These are phyloP conservation scores for Candida palmyrensis DNA, from an alignment of 805 yeast genomes.

Conservation along the genomic window DNA sequence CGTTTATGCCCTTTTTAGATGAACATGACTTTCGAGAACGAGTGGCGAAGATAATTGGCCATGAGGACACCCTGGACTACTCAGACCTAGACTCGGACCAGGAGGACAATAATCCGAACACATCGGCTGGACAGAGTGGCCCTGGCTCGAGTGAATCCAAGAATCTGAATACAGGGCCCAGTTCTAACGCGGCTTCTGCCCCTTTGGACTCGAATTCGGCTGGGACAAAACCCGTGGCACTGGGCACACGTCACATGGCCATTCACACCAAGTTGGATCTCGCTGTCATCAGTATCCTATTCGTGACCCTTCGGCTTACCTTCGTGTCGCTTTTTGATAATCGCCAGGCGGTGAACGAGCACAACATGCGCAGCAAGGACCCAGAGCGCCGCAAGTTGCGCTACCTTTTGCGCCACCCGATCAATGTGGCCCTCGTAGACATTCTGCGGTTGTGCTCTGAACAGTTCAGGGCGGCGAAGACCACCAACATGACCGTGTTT, in stretches of 20 bases:
- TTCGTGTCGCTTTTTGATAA: slow-evolving; percentile 23
- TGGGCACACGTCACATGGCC: slow-evolving; percentile 11
- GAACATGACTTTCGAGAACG: slow-evolving; percentile 17
- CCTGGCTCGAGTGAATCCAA: too few species aligned
- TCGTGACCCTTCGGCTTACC: slow-evolving; percentile 21
- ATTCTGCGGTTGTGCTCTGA: slow-evolving; percentile 22
- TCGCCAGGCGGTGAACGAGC: slow-evolving; percentile 16
- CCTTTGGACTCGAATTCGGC: too few species aligned
- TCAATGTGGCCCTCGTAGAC: slow-evolving; percentile 15
- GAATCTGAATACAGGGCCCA: too few species aligned
- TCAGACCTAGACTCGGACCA: too few species aligned
- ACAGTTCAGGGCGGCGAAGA: slow-evolving; percentile 15
- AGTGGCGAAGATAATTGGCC: slow-evolving; percentile 16
- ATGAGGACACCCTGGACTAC: slow-evolving; percentile 15
- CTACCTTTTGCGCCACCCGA: slow-evolving; percentile 15
- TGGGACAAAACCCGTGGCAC: slow-evolving; percentile 15
- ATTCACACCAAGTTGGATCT: slow-evolving; percentile 18
- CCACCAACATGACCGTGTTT: slow-evolving; percentile 44
- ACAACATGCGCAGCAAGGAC: slow-evolving; percentile 11
- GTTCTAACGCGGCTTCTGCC: too few species aligned
- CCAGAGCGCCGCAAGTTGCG: slow-evolving; percentile 12
- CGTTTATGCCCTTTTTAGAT: slow-evolving; percentile 24
- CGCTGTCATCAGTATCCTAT: slow-evolving; percentile 18
- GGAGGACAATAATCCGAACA: too few species aligned
- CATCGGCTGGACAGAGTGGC: too few species aligned